These are phyloP conservation scores for Fraxinus excelsior DNA, from an alignment of 257 asterid genomes.

Conservation along the genomic window DNA sequence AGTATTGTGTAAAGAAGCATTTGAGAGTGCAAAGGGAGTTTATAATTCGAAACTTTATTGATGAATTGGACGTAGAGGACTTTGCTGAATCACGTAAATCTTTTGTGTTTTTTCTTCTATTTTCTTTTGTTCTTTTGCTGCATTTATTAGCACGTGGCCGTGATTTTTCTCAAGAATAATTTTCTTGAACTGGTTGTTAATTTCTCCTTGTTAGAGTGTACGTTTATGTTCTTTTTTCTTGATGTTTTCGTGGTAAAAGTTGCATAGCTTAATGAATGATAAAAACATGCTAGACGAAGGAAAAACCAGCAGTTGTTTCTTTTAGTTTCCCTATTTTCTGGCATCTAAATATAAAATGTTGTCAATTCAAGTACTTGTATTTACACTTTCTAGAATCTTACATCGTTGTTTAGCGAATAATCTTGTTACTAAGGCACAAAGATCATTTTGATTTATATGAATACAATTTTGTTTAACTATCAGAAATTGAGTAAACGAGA, in stretches of 20 bases:
- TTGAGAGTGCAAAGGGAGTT: too few relatives aligned
- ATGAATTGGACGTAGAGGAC: too few relatives aligned
- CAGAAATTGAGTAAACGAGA: not conserved
- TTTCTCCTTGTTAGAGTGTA: not conserved
- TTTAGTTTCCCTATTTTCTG: too few relatives aligned
- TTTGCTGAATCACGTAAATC: too few relatives aligned
- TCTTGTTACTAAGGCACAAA: not conserved
- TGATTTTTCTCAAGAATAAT: not conserved
- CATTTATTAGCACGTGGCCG: not conserved
- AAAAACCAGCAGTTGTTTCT: not conserved
- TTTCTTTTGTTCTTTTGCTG: not conserved
- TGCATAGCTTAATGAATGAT: not conserved
- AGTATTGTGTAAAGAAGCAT: not conserved
- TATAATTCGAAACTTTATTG: too few relatives aligned
- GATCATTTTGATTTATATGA: not conserved
- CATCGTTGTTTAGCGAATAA: not conserved
- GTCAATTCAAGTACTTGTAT: not conserved
- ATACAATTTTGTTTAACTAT: not conserved
- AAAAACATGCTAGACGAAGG: not conserved
- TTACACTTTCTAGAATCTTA: not conserved
- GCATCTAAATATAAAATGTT: not conserved
- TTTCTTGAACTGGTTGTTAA: not conserved
- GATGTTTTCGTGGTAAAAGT: not conserved
- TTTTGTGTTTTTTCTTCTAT: not conserved
- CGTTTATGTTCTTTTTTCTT: not conserved